Evolutionary conservation across 2,329 filamentous ascomycete species (phyloP), one percentile per base, ranked within the genome.

Genomic region (Penicillium palitans): DNA sequence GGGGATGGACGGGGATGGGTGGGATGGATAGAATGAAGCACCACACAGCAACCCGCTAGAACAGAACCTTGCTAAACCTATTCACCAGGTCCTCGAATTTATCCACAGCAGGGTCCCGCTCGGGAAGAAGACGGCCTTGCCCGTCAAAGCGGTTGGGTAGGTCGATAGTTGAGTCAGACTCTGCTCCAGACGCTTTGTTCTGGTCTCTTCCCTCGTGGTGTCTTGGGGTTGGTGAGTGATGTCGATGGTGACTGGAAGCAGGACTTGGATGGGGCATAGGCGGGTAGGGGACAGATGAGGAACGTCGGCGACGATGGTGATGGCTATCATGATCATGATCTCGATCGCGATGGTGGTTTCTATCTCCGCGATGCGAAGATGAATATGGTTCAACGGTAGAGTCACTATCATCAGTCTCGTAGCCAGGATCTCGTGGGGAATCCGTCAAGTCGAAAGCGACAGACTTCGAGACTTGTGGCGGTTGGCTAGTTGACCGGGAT

Each of bases 141-240:
- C 71, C 67, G 59, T 80, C 78, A 59, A 80, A 80, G 7, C 78
- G 72, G 31, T 75, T 69, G 6, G 78, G 78, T 3, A 80, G 61
- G 13, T 80, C 77, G 31, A 79, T 67, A 1, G 78, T 80, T 17
- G 74, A 72, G 52, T 80, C 78, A 2, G 77, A 79, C 40, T 76
- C 74, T 6, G 68, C 62, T 52, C 67, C 67, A 6, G 59, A 49
- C 2, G 40, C 27, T 35, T 64, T 61, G 47, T 57, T 41, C 27
- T 25, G 27, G 19, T 46, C 41, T 21, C 29, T 27, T 21, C 8
- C 8, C 13, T 46, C 15, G 7, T 17, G 51, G n/a, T 9, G 4
- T 33, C 9, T 46, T 7, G 25, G 24, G 8, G 42, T 37, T n/a
- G 59, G 39, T 25, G 55, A 42, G n/a, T 25, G 53, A 51, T 55